Conservation (phyloP, 371 early-diverging fungal species). For the Lichtheimia ornata region DNA sequence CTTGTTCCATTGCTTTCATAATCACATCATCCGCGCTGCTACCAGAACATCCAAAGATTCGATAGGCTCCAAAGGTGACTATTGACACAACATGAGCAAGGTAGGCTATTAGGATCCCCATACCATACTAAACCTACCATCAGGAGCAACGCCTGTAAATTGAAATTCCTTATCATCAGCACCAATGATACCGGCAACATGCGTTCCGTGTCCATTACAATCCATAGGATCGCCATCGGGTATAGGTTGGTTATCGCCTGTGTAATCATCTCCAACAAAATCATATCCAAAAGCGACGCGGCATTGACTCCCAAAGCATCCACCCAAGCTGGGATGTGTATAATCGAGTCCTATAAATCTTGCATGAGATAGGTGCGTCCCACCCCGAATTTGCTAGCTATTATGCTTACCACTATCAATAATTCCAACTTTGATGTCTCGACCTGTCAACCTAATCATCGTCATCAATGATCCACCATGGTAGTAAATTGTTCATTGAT, state of each 20-base stretch:
- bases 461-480: background rate
- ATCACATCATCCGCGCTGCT: slow-evolving; percentile 73
- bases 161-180: slow-evolving; percentile 43
- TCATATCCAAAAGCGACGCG: slow-evolving; percentile 50
- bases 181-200: slow-evolving; percentile 68
- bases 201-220: slow-evolving; percentile 71
- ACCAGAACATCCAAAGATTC: slow-evolving; percentile 79
- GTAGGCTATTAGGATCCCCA: background rate
- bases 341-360: slow-evolving; percentile 50
- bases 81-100: background rate
- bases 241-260: slow-evolving; percentile 19
- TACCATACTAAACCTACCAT: slow-evolving; percentile 27
- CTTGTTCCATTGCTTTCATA: slow-evolving; percentile 70
- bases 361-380: background rate
- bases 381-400: background rate
- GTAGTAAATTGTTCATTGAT: background rate
- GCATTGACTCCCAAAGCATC: slow-evolving; percentile 61
- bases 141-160: slow-evolving; percentile 66
- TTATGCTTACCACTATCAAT: slow-evolving; percentile 55
- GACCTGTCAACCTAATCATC: slow-evolving; percentile 47
- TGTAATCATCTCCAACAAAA: slow-evolving; percentile 51
- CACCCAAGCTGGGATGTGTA: slow-evolving; percentile 66
- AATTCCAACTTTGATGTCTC: slow-evolving; percentile 64
- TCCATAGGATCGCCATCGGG: slow-evolving; percentile 56
- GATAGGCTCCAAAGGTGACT: slow-evolving; percentile 66